phyloP scores from a whole-genome alignment of 495 filamentous ascomycete species.

The Penicillium manginii region DNA sequence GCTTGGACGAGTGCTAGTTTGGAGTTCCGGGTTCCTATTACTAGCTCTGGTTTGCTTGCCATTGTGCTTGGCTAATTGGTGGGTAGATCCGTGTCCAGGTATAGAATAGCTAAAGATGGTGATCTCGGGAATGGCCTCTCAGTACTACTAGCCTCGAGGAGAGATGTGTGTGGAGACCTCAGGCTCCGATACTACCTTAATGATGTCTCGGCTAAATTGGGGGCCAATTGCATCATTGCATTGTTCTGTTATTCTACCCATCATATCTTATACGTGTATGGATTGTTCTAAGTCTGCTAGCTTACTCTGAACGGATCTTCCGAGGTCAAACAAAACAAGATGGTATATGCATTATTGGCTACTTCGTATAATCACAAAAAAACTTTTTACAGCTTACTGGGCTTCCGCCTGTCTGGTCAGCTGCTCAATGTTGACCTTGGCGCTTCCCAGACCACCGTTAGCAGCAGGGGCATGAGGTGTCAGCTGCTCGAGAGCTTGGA shows the following conservation, averaged over 20 bases:
- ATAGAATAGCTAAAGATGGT: neutral
- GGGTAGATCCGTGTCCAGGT: neutral
- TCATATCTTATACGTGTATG: no score
- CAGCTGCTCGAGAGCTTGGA: constrained; percentile 49
- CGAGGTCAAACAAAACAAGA: neutral
- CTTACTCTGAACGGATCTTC: neutral
- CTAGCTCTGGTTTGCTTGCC: neutral
- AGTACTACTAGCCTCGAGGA: no score
- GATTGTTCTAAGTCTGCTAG: no score
- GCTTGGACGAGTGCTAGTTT: constrained; percentile 73
- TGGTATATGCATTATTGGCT: constrained; percentile 31
- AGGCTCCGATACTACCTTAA: neutral
- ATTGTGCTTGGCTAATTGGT: neutral
- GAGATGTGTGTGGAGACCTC: no score
- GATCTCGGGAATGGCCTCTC: no score
- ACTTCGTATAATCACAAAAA: constrained; percentile 15
- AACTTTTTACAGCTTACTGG: constrained; percentile 31
- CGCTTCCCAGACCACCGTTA: constrained; percentile 22
- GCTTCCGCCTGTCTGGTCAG: constrained; percentile 40
- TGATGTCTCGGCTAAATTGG: neutral
- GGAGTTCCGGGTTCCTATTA: constrained; percentile 74
- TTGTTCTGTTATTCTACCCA: no score
- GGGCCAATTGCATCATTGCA: neutral
- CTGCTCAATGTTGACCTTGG: constrained; percentile 42
- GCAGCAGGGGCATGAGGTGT: constrained; percentile 22